Conservation (phyloP, 139 green algal species). For the Chlorella sorokiniana region DNA sequence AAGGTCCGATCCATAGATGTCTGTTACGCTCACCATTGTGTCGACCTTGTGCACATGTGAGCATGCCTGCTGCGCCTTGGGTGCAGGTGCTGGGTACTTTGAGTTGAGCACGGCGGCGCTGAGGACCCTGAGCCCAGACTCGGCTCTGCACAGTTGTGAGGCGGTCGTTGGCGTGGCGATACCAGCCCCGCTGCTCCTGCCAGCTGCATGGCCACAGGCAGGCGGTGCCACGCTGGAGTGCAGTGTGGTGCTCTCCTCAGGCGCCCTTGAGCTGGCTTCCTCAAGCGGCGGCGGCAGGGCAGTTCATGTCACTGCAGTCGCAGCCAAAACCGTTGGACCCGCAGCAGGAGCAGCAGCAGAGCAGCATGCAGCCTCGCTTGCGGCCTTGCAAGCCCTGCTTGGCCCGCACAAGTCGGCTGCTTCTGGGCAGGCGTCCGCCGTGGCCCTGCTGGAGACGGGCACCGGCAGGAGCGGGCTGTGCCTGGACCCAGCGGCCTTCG, state of each 20-base stretch:
- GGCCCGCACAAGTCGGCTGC: not conserved
- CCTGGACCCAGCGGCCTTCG: constrained; percentile 49
- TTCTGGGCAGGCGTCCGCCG: constrained; percentile 25
- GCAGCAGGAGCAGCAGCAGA: not conserved
- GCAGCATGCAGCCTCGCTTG: not conserved
- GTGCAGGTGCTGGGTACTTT: constrained; percentile 50
- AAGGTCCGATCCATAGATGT: not conserved
- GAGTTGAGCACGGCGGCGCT: constrained; percentile 20
- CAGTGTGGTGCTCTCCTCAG: not conserved
- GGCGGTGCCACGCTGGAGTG: not conserved
- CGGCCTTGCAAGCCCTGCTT: not conserved
- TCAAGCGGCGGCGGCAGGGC: constrained; percentile 31
- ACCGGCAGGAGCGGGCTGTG: constrained; percentile 41
- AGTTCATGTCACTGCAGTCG: constrained; percentile 42
- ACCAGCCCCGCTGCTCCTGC: constrained; percentile 37
- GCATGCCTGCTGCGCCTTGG: not conserved
- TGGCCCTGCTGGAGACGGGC: constrained; percentile 1
- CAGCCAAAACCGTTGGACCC: not conserved
- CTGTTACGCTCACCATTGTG: not conserved
- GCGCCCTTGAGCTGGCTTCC: constrained; percentile 10
- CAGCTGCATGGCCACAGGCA: not conserved
- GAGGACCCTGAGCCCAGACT: constrained; percentile 8
- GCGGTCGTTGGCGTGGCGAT: constrained; percentile 7
- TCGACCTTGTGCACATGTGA: not conserved
- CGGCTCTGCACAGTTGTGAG: not conserved